Conservation (phyloP, 2,329 filamentous ascomycete genomes). For the Botrytis hyacinthi region DNA sequence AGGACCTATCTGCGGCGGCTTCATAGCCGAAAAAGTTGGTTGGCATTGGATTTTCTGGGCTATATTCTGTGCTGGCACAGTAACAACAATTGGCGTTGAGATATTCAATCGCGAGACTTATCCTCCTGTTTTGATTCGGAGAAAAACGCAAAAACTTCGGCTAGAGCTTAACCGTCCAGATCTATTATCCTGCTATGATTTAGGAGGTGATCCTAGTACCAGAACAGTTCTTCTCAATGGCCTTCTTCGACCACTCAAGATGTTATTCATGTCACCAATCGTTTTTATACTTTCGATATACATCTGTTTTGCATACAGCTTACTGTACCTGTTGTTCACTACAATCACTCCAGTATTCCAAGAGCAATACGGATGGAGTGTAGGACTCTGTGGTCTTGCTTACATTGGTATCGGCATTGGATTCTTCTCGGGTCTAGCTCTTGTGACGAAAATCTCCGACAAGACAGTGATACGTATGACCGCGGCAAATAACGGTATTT, state of each 20-base stretch:
- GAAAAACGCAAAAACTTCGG: constrained; percentile 43
- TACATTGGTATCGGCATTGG: constrained; percentile 46
- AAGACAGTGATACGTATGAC: constrained; percentile 46
- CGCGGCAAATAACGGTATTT: constrained; percentile 40
- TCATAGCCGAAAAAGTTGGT: constrained; percentile 49
- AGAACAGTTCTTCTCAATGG: constrained; percentile 17
- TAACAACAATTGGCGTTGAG: constrained; percentile 39
- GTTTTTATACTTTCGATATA: constrained; percentile 64
- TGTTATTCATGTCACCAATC: constrained; percentile 40
- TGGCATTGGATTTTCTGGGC: constrained; percentile 44
- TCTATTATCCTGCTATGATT: constrained; percentile 44
- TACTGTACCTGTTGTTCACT: constrained; percentile 52
- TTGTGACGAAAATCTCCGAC: constrained; percentile 45
- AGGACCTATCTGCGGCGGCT: constrained; percentile 32
- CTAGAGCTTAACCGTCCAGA: constrained; percentile 46
- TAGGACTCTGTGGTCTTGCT: constrained; percentile 43
- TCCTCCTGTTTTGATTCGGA: constrained; percentile 49
- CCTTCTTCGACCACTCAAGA: constrained; percentile 48
- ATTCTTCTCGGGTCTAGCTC: constrained; percentile 40
- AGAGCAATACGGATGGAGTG: constrained; percentile 42
- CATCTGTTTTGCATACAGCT: constrained; percentile 64
- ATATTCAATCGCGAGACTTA: constrained; percentile 47
- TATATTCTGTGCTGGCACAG: constrained; percentile 45
- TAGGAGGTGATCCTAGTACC: constrained; percentile 17
- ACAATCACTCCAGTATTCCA: constrained; percentile 51